Percentiles rank a stretch among this genome's conserved stretches.
phyloP scores from a whole-genome alignment of 164 flowering plant genomes.

The Sextonia rubra region DNA sequence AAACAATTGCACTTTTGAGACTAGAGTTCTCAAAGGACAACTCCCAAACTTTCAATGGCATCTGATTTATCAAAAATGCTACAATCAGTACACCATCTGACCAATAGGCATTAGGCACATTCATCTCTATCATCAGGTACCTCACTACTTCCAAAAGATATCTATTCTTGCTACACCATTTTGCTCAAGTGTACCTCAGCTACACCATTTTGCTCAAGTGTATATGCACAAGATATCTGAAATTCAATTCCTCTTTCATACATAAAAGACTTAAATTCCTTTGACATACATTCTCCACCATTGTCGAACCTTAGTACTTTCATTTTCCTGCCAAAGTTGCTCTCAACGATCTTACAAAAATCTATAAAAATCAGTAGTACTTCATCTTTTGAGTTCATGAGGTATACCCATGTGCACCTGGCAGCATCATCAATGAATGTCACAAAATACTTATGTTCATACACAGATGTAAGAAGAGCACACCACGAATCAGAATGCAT shows the following conservation, averaged over 20 bases:
- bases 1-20: no score
- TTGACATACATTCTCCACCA: no score
- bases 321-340: no score
- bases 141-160: not conserved
- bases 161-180: not conserved
- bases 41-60: not conserved
- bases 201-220: not conserved
- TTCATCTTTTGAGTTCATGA: no score
- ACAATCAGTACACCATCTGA: not conserved
- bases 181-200: not conserved
- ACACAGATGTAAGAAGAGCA: no score
- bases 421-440: no score
- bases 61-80: not conserved
- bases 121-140: not conserved
- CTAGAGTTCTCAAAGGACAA: not conserved
- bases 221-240: not conserved
- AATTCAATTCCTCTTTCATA: not conserved
- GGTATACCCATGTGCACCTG: no score
- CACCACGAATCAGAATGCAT: no score
- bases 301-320: no score
- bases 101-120: not conserved
- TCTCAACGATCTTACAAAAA: no score
- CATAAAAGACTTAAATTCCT: not conserved
- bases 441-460: no score
- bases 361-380: no score